These are phyloP conservation scores for Apiospora rasikravindrae DNA, from an alignment of 2,329 filamentous ascomycete genomes.

Conservation along the genomic window DNA sequence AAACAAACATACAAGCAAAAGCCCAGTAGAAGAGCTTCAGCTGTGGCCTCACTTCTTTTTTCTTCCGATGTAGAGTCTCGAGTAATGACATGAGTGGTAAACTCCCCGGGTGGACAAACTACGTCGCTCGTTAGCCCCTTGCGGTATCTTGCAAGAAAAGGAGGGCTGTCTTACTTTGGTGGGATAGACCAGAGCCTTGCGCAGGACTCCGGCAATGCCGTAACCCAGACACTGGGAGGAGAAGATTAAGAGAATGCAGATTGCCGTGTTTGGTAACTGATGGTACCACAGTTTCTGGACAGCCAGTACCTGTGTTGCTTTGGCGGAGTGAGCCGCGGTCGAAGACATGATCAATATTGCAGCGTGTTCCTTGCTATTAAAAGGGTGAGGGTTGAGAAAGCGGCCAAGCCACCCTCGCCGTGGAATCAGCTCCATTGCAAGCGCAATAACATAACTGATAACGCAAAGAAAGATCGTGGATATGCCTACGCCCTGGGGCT, in stretches of 20 bases:
- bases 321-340: slow-evolving; percentile 38
- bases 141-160: background rate
- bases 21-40: slow-evolving; percentile 47
- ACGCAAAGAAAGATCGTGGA: slow-evolving; percentile 51
- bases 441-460: slow-evolving; percentile 48
- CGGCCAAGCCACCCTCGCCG: slow-evolving; percentile 39
- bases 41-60: slow-evolving; percentile 42
- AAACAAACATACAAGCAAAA: slow-evolving; percentile 47
- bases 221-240: slow-evolving; percentile 56
- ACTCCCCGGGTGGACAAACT: slow-evolving; percentile 41
- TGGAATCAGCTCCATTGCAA: slow-evolving; percentile 45
- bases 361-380: slow-evolving; percentile 40
- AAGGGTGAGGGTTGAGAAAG: slow-evolving; percentile 35
- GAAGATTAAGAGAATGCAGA: slow-evolving; percentile 48
- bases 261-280: slow-evolving; percentile 42
- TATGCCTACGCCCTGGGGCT: slow-evolving; percentile 51
- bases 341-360: slow-evolving; percentile 50
- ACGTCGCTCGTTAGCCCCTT: background rate
- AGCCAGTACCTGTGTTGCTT: slow-evolving; percentile 47
- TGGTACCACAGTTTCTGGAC: slow-evolving; percentile 54
- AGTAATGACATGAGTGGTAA: slow-evolving; percentile 38
- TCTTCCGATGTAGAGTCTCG: slow-evolving; percentile 34
- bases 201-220: slow-evolving; percentile 53
- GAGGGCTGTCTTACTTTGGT: slow-evolving; percentile 46
- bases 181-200: slow-evolving; percentile 51